phyloP scores from a whole-genome alignment of 441 rosid species.

The Theobroma grandiflorum region DNA sequence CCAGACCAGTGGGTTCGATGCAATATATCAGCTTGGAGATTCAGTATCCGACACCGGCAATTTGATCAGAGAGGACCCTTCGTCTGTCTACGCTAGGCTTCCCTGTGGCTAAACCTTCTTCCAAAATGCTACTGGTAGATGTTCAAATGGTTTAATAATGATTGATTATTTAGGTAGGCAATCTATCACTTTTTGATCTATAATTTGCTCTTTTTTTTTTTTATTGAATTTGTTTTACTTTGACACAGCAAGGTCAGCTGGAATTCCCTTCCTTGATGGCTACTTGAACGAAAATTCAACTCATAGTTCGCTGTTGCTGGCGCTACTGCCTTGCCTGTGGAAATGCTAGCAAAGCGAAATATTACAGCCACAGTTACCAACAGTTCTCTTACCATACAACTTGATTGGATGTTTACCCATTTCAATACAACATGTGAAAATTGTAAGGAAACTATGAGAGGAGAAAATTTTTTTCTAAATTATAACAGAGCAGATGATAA shows the following conservation, averaged over 20 bases:
- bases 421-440: slow-evolving; percentile 26
- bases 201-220: too few relatives aligned
- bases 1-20: slow-evolving; percentile 26
- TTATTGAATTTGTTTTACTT: too few relatives aligned
- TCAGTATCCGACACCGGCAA: slow-evolving; percentile 31
- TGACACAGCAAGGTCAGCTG: slow-evolving; percentile 20
- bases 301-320: slow-evolving; percentile 34
- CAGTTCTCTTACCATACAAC: slow-evolving; percentile 22
- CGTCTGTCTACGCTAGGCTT: not conserved
- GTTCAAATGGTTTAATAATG: slow-evolving; percentile 33
- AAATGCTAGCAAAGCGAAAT: not conserved
- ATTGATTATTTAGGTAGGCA: slow-evolving; percentile 35
- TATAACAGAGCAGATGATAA: too few relatives aligned
- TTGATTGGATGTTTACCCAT: slow-evolving; percentile 25
- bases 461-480: too few relatives aligned
- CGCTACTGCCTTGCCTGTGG: slow-evolving; percentile 24
- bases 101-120: slow-evolving; percentile 34
- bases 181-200: too few relatives aligned
- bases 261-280: slow-evolving; percentile 24
- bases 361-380: slow-evolving; percentile 14
- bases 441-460: too few relatives aligned
- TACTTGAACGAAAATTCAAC: slow-evolving; percentile 25
- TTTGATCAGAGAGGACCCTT: slow-evolving; percentile 14
- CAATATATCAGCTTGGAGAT: slow-evolving; percentile 38
- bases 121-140: slow-evolving; percentile 31